A percentile compares a stretch with the other conserved stretches of the same genome.
Conservation (phyloP, 2,329 filamentous ascomycete species). For the Sphaerulina musiva region DNA sequence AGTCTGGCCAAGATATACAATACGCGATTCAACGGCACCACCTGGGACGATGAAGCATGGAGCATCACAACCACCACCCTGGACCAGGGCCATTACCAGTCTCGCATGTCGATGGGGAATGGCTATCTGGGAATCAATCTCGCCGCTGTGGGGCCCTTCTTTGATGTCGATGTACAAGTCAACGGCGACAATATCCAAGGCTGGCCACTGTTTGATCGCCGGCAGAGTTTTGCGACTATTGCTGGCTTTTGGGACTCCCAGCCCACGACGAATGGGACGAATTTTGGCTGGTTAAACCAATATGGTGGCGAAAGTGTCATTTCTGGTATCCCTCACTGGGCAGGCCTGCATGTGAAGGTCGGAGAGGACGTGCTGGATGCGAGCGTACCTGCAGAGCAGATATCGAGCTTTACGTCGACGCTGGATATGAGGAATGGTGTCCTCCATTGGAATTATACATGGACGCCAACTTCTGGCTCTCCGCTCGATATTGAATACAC, state of each 20-base stretch:
- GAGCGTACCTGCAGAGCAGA: slow-evolving; percentile 51
- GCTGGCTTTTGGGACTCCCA: slow-evolving; percentile 61
- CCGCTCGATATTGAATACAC: slow-evolving; percentile 57
- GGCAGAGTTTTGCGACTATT: slow-evolving; percentile 62
- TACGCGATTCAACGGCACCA: slow-evolving; percentile 48
- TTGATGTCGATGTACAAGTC: slow-evolving; percentile 51
- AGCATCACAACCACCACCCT: slow-evolving; percentile 47
- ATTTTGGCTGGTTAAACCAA: slow-evolving; percentile 62
- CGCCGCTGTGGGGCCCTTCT: slow-evolving; percentile 58
- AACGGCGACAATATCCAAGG: slow-evolving; percentile 52
- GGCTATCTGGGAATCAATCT: slow-evolving; percentile 60
- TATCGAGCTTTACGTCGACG: slow-evolving; percentile 55
- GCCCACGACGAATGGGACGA: slow-evolving; percentile 52
- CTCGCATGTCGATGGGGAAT: slow-evolving; percentile 55
- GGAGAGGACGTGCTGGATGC: slow-evolving; percentile 53
- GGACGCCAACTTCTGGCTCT: slow-evolving; percentile 49
- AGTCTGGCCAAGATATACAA: slow-evolving; percentile 34
- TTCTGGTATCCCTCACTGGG: slow-evolving; percentile 64
- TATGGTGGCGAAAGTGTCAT: slow-evolving; percentile 66
- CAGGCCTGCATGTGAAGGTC: slow-evolving; percentile 53
- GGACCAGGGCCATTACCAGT: slow-evolving; percentile 54
- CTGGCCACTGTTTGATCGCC: slow-evolving; percentile 59
- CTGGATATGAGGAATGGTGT: slow-evolving; percentile 59
- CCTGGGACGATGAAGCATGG: slow-evolving; percentile 56
- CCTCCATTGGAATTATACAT: slow-evolving; percentile 59